Percentiles rank a stretch among this genome's conserved stretches.
Conservation (phyloP, 352 stramenopile species). For the Pilasporangium apinafurcum region DNA sequence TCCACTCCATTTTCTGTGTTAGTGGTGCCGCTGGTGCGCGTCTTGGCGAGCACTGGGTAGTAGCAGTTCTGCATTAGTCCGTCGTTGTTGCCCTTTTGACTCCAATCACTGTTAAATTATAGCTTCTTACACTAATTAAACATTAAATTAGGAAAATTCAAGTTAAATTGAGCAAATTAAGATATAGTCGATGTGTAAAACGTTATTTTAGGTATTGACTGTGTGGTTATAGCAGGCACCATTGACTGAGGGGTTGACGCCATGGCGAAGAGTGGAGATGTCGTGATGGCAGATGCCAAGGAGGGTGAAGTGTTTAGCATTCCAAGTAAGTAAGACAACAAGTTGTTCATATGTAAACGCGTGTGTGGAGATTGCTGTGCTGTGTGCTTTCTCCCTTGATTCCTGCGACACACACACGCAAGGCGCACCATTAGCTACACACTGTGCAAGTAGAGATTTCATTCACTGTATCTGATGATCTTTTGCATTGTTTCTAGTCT, state of each 20-base stretch:
- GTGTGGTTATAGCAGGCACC: too few species aligned
- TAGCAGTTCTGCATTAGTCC: slow-evolving; percentile 85
- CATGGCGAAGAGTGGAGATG: slow-evolving; percentile 22
- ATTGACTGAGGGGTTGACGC: too few species aligned
- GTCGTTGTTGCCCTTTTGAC: slow-evolving; percentile 2
- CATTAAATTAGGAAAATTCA: too few species aligned
- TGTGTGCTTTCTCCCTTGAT: not conserved
- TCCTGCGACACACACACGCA: too few species aligned
- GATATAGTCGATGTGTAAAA: too few species aligned
- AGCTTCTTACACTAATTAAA: too few species aligned
- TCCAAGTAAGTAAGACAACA: slow-evolving; percentile 23
- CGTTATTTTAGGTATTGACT: too few species aligned
- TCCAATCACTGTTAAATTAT: slow-evolving; percentile 4
- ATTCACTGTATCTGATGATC: not conserved
- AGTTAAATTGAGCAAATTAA: too few species aligned
- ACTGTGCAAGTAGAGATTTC: not conserved
- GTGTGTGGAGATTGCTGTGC: not conserved
- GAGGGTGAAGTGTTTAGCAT: slow-evolving; percentile 48
- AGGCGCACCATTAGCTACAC: too few species aligned
- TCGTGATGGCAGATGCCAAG: slow-evolving; percentile 12
- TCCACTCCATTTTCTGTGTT: not conserved
- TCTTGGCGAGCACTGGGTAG: slow-evolving; percentile 39
- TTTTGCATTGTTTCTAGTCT: slow-evolving; percentile 22
- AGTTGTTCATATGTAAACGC: not conserved
- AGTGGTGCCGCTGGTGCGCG: slow-evolving; percentile 7